Base-by-base conservation (phyloP, 345 rosid species). In the Limnanthes douglasii region DNA sequence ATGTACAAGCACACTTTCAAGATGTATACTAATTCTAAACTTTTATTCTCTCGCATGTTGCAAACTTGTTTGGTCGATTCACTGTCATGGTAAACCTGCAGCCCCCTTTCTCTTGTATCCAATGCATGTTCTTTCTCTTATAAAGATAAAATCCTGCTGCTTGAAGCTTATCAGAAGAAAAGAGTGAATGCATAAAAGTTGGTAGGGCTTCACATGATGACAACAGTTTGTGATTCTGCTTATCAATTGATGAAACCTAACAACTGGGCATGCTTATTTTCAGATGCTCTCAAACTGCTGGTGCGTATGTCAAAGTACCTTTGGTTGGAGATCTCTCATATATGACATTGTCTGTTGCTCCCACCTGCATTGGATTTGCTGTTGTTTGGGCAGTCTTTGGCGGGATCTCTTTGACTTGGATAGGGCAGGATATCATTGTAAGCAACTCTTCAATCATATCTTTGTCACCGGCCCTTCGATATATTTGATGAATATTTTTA, bases 391-490 rank as follows among this genome's bases (percentile, higher is more conserved):
- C 92, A 47, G 66, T 74, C 29, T 63, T 45, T 46, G 82, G 95
- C 14, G 66, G 39, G 37, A 35, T 35, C 60, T 55, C 84, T 23
- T 69, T 62, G 53, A 92, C 98, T 55, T 90, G 95, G 95, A 90
- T 90, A 56, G 98, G 94, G 41, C 95, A 90, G 84, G 94, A 90
- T 63, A 75, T 90, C 56, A 95, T 90, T 65, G 95, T 90, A 70
- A 84, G 92, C 58, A 50, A n/a, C 3, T 35, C 23, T n/a, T n/a
- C 21, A 29, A 8, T 20, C 23, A 8, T 32, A 19, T 31, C 8
- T n/a, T n/a, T n/a, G n/a, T n/a, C n/a, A n/a, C n/a, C n/a, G n/a
- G n/a, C n/a, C n/a, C n/a, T n/a, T n/a, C n/a, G n/a, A n/a, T n/a
- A n/a, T n/a, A n/a, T n/a, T n/a, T n/a, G n/a, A n/a, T n/a, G n/a